phyloP scores from a whole-genome alignment of 2,329 filamentous ascomycete species.

The Pezicula carpinea region DNA sequence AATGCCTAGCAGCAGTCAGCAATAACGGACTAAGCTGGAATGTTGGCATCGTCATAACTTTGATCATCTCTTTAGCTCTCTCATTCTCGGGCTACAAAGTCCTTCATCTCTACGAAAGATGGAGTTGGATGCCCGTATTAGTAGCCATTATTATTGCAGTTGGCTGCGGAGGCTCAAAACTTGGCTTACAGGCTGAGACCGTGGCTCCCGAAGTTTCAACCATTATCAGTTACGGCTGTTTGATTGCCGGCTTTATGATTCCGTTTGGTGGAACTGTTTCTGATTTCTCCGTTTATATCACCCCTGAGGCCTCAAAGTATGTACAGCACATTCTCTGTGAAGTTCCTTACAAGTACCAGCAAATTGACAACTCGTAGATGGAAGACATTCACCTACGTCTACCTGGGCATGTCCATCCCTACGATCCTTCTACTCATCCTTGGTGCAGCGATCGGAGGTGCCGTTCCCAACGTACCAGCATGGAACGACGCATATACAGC shows the following conservation, averaged over 20 bases:
- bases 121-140: constrained; percentile 51
- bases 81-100: constrained; percentile 57
- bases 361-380: constrained; percentile 2
- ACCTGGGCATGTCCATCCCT: constrained; percentile 49
- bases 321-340: neutral
- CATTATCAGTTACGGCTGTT: constrained; percentile 53
- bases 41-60: constrained; percentile 58
- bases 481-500: constrained; percentile 51
- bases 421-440: constrained; percentile 57
- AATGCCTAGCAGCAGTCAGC: constrained; percentile 51
- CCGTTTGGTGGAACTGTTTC: constrained; percentile 56
- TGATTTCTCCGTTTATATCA: constrained; percentile 58
- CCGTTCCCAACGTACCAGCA: constrained; percentile 45
- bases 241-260: constrained; percentile 59
- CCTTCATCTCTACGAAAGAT: constrained; percentile 54
- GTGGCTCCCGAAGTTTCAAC: constrained; percentile 36
- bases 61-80: constrained; percentile 50
- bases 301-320: constrained; percentile 48
- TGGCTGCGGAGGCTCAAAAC: constrained; percentile 46
- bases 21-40: constrained; percentile 43
- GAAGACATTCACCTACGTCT: constrained; percentile 47
- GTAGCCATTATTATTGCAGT: constrained; percentile 50
- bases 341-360: neutral
- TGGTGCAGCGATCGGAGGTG: constrained; percentile 60
- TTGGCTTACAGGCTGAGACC: constrained; percentile 42